These are phyloP conservation scores for Hypoxylon sp. DNA, from an alignment of 2,329 filamentous ascomycete species.

Conservation along the genomic window DNA sequence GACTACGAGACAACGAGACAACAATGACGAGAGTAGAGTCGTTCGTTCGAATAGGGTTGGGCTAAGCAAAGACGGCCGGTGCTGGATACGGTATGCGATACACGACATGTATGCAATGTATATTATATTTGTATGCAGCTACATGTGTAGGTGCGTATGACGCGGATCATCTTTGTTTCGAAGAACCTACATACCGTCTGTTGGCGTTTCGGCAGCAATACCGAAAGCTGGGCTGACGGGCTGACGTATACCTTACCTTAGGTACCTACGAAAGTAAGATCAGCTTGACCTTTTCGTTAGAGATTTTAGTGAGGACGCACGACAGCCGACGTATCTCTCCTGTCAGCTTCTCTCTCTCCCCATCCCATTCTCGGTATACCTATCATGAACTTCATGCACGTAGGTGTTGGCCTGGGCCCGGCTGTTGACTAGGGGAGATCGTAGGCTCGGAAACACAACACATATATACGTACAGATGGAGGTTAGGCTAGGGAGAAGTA, in stretches of 20 bases:
- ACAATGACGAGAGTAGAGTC: not conserved
- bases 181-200: conserved; percentile 15
- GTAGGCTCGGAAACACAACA: not conserved
- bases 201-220: conserved; percentile 33
- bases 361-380: conserved; percentile 20
- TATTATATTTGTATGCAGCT: conserved; percentile 4
- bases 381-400: conserved; percentile 17
- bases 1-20: not conserved
- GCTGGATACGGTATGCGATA: conserved; percentile 15
- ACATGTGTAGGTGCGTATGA: conserved; percentile 26
- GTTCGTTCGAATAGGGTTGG: conserved; percentile 41
- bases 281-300: not conserved
- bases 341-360: not conserved
- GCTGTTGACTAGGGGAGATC: conserved; percentile 23
- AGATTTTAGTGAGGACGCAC: conserved; percentile 23
- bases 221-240: conserved; percentile 26
- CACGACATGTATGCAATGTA: conserved; percentile 14
- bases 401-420: conserved; percentile 21
- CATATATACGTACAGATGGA: too few relatives aligned
- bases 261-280: conserved; percentile 6
- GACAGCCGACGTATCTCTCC: conserved; percentile 1
- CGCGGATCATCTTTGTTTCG: conserved; percentile 18
- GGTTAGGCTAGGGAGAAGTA: too few relatives aligned
- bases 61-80: conserved; percentile 23
- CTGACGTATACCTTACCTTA: conserved; percentile 21